Evolutionary conservation across 441 rosid species (phyloP).

Genomic region (Codiaeum variegatum): DNA sequence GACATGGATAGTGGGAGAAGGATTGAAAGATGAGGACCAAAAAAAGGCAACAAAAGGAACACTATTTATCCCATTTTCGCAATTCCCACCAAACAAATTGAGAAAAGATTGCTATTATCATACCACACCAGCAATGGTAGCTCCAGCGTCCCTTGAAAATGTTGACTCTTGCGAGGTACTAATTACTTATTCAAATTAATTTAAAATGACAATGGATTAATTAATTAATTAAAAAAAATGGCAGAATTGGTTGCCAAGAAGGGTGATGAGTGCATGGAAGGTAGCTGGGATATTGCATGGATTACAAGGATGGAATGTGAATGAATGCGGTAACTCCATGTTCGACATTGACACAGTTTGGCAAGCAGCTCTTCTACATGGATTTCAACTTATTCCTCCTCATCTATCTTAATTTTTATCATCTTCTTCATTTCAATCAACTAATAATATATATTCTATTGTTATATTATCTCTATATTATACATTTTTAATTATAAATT

Average conservation of each 20-base stretch:
- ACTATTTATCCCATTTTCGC: conserved; percentile 55
- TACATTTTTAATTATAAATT: no score
- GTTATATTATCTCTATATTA: no score
- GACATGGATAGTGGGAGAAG: conserved; percentile 61
- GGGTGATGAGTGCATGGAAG: conserved; percentile 78
- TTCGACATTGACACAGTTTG: conserved; percentile 41
- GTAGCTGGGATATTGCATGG: conserved; percentile 62
- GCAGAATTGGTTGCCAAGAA: conserved; percentile 71
- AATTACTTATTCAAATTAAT: background rate
- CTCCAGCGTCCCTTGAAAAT: conserved; percentile 46
- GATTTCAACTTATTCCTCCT: conserved; percentile 43
- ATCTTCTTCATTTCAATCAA: no score
- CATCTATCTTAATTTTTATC: background rate
- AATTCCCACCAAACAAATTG: conserved; percentile 42
- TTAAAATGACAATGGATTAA: background rate
- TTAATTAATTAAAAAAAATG: background rate
- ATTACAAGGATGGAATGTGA: conserved; percentile 52
- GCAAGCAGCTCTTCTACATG: conserved; percentile 54
- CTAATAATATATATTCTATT: no score
- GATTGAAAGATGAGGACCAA: conserved; percentile 44
- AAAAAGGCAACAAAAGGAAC: conserved; percentile 53
- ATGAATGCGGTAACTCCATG: conserved; percentile 52
- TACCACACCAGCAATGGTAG: conserved; percentile 53
- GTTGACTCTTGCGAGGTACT: conserved; percentile 68
- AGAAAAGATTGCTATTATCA: conserved; percentile 56